These are phyloP conservation scores for Acanthamoeba royreba DNA, from an alignment of 208 protist genomes.

Conservation along the genomic window DNA sequence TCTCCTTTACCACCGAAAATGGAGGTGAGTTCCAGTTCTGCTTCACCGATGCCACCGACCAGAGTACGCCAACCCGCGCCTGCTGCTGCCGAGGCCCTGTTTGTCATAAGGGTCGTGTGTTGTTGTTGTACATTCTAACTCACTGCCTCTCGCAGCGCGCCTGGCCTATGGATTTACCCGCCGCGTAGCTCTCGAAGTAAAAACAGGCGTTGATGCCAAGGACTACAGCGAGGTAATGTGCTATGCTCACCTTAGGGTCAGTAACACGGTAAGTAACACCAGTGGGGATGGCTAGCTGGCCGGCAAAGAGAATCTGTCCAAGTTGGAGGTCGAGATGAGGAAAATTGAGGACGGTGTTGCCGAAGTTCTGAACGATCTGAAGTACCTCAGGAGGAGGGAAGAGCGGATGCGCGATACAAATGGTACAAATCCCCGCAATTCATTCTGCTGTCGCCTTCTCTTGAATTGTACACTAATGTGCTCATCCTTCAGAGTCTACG, in stretches of 20 bases:
- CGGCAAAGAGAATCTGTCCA: constrained; percentile 18
- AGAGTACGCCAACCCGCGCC: not conserved
- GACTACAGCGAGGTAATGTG: constrained; percentile 23
- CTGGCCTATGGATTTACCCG: not conserved
- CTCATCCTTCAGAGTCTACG: not conserved
- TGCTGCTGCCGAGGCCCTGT: not conserved
- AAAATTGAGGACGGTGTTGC: constrained; percentile 28
- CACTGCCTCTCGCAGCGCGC: not conserved
- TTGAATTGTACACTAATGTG: not conserved
- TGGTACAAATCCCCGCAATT: no score
- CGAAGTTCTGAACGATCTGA: constrained; percentile 44
- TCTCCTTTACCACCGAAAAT: constrained; percentile 25
- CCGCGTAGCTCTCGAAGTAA: not conserved
- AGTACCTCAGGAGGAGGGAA: constrained; percentile 32
- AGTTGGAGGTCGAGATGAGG: constrained; percentile 17
- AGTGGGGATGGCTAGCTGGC: not conserved
- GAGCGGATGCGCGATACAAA: constrained; percentile 31
- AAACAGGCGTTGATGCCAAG: constrained; percentile 18
- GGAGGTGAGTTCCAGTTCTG: constrained; percentile 37
- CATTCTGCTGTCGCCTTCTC: not conserved
- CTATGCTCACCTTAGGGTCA: not conserved
- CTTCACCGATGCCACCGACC: not conserved
- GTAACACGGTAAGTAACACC: not conserved
- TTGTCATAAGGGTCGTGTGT: not conserved
- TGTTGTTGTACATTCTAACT: not conserved